Evolutionary conservation across 306 rosid species (phyloP), one percentile per base, ranked within the genome.

Genomic region (Bauhinia variegata): DNA sequence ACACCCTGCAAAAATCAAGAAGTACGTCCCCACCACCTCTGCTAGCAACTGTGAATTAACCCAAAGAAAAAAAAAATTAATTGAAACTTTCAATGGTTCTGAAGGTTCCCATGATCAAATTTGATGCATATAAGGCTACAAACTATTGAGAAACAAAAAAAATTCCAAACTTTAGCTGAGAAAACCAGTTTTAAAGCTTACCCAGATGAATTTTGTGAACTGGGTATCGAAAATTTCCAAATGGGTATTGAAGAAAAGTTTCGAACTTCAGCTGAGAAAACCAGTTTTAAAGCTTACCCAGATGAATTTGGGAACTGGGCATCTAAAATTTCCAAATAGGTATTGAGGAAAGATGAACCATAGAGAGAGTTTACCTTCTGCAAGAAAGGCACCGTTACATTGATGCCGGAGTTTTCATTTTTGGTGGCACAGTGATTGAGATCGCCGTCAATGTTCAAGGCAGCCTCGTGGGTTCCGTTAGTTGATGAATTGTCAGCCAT

Each of bases 1-100:
- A 71, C 97, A 85, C 0, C 99, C 97, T 0, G 85, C 88, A 67
- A 93, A 93, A 63, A 90, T 71, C 86, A 93, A 31, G 73, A 93
- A 90, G 75, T 83, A 90, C 0, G 97, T 93, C 0, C 97, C 97
- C 58, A 90, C 63, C 15, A 73, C 57, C 80, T 93, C 99, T 1
- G 97, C 97, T 31, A 88, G 38, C 65, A 93, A 61, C 99, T 90
- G 74, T 5, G 1, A 1, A 23, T 23, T 23, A 23, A 54, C 56
- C 39, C 65, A 64, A 19, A 15, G 65, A n/a, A 51, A 64, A 54
- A 15, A 63, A 50, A 64, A 64, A 16, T 17, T 62, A 70, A 33
- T 7, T 10, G 28, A 23, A 23, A 23, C 28, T 23, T 23, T 23
- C 2, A 23, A 23, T 23, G 28, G 2, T 23, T 49, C 30, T 33